Conservation (phyloP, 148 eudicot genomes). For the Mesembryanthemum crystallinum region DNA sequence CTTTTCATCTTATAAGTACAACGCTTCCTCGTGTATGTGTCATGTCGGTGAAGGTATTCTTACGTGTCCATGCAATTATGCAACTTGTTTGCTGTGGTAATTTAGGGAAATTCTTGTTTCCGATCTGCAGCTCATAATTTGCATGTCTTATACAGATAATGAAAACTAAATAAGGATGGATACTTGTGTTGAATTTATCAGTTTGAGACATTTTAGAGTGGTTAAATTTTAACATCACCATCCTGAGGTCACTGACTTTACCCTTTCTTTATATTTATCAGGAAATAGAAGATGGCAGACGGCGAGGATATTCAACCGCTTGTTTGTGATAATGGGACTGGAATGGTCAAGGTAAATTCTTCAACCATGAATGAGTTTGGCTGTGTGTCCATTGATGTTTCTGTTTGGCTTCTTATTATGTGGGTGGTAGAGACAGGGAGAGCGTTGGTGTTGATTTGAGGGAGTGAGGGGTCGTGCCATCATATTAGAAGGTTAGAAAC, state of each 20-base stretch:
- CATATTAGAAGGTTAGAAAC: too few species aligned
- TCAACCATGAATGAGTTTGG: not conserved
- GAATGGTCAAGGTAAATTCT: slow-evolving; percentile 42
- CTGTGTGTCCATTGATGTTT: not conserved
- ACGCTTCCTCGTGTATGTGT: too few species aligned
- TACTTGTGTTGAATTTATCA: not conserved
- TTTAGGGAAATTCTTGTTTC: not conserved
- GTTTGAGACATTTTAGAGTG: not conserved
- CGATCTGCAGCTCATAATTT: not conserved
- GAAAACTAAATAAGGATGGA: not conserved
- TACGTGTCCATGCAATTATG: too few species aligned
- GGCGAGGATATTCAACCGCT: slow-evolving; percentile 47
- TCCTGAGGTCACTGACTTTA: not conserved
- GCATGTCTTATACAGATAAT: not conserved
- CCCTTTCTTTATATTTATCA: not conserved
- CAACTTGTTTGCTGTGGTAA: too few species aligned
- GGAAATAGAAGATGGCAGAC: slow-evolving; percentile 39
- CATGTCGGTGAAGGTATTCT: too few species aligned
- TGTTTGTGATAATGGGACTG: slow-evolving; percentile 53
- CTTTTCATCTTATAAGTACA: too few species aligned
- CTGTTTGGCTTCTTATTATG: not conserved
- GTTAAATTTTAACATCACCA: not conserved
- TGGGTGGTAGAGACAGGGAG: not conserved
- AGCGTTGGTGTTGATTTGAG: too few species aligned
- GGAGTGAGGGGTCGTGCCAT: too few species aligned